These are phyloP conservation scores for Arabis hirsuta DNA, from an alignment of 345 rosid species.

Conservation along the genomic window DNA sequence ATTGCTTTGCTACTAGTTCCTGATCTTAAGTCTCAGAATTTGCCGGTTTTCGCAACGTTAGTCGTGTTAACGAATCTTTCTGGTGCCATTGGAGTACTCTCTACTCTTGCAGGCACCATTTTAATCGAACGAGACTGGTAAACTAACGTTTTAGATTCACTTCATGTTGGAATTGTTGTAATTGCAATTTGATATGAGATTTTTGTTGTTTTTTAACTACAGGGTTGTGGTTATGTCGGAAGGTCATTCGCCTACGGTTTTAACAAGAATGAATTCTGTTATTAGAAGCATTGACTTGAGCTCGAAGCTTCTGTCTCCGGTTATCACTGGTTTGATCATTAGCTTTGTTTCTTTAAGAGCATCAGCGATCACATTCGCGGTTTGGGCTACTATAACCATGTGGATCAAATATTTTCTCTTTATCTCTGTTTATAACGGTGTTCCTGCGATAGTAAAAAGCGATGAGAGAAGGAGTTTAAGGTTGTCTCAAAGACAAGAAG, in stretches of 20 bases:
- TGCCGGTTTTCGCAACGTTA: conserved; percentile 48
- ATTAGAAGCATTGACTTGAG: conserved; percentile 74
- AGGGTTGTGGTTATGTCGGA: conserved; percentile 91
- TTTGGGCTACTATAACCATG: conserved; percentile 57
- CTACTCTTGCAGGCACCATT: conserved; percentile 87
- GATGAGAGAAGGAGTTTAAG: conserved; percentile 51
- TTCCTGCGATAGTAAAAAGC: conserved; percentile 60
- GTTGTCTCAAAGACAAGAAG: conserved; percentile 3
- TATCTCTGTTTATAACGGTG: conserved; percentile 64
- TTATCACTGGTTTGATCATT: conserved; percentile 70
- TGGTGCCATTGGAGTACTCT: conserved; percentile 83
- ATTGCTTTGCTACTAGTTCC: conserved; percentile 53
- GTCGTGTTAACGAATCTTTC: conserved; percentile 60
- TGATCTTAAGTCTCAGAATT: conserved; percentile 54
- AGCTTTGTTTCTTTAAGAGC: conserved; percentile 76
- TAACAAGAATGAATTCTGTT: conserved; percentile 67
- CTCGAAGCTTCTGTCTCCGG: conserved; percentile 86
- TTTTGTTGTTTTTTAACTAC: conserved; percentile 17
- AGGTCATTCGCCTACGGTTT: conserved; percentile 53
- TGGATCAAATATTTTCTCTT: conserved; percentile 88
- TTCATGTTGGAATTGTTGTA: not conserved
- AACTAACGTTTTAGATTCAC: not conserved
- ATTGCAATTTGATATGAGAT: not conserved
- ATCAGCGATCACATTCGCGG: conserved; percentile 67
- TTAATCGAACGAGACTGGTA: conserved; percentile 93